Conservation (phyloP, 2,329 filamentous ascomycete genomes). For the Cladosporium halotolerans region DNA sequence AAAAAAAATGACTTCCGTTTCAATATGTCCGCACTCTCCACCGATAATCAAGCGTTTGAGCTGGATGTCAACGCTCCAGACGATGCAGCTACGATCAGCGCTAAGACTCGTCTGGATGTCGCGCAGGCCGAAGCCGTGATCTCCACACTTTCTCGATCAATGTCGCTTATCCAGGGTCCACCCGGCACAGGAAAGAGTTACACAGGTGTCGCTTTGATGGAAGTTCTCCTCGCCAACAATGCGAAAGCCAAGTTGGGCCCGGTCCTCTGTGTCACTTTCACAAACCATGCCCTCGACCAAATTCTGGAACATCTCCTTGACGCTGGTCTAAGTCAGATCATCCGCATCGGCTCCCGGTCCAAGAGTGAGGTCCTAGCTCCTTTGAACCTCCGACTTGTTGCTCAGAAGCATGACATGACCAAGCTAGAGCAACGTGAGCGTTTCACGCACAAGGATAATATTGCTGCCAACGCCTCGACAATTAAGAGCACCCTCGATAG, state of each 20-base stretch:
- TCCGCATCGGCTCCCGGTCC: slow-evolving; percentile 56
- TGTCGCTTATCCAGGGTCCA: slow-evolving; percentile 63
- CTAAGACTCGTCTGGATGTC: slow-evolving; percentile 46
- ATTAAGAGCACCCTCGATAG: background rate
- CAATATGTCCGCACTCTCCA: slow-evolving; percentile 30
- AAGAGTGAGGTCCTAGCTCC: slow-evolving; percentile 48
- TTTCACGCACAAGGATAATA: slow-evolving; percentile 22
- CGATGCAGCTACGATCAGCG: slow-evolving; percentile 27
- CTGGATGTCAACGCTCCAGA: slow-evolving; percentile 15
- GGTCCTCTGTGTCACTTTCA: slow-evolving; percentile 44
- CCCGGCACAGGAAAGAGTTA: slow-evolving; percentile 66
- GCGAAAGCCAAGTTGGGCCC: slow-evolving; percentile 35
- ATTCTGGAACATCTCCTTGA: slow-evolving; percentile 55
- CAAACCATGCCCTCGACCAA: slow-evolving; percentile 50
- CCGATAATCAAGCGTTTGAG: slow-evolving; percentile 16
- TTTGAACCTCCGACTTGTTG: slow-evolving; percentile 45
- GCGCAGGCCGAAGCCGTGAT: slow-evolving; percentile 48
- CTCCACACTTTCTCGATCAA: slow-evolving; percentile 44
- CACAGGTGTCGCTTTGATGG: slow-evolving; percentile 54
- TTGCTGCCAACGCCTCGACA: slow-evolving; percentile 10
- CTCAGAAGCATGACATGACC: slow-evolving; percentile 30
- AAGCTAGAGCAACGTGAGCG: slow-evolving; percentile 32
- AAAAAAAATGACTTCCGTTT: slow-evolving; percentile 45
- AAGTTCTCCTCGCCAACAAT: slow-evolving; percentile 45
- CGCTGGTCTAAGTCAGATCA: slow-evolving; percentile 43